Base-by-base conservation (phyloP, 192 early-diverging fungal genomes). In the Geranomyces variabilis region DNA sequence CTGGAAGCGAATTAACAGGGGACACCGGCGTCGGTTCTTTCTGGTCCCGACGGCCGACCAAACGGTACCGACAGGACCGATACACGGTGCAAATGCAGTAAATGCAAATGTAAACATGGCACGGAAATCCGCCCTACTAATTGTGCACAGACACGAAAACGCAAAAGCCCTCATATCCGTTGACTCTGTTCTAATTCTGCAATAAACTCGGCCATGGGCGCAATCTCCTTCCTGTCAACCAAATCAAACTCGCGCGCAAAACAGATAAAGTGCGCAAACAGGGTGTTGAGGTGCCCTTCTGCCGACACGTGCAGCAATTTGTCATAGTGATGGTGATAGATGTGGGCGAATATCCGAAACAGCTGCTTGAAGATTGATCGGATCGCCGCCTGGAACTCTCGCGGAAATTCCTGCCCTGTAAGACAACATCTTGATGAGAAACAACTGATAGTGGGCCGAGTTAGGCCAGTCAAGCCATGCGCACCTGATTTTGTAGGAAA, bases 161-260 rank as follows among this genome's bases (percentile, higher is more conserved):
- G 36, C 36, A 3, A 41, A 41, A 41, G 3, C 10, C 36, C 10
- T 41, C 36, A 75, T 43, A 75, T 66, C 57, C 72, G 26, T 36
- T 65, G 62, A 21, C 63, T 30, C 49, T 66, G 63, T 34, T 74
- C 72, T 60, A 81, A 51, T 36, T 73, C 73, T 49, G 49, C 81
- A 66, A 96, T 91, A 41, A 96, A 81, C 22, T 94, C 93, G 31
- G 80, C 76, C 82, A 98, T 80, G 17, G 94, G 92, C 30, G 84
- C 80, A 66, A 92, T 77, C 60, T 98, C 96, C 81, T 95, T 96
- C 74, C 91, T 91, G 58, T 97, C 95, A 44, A 98, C 65, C 36
- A 97, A 81, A 69, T 96, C 94, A 84, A 96, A 99, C 75, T 95
- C 95, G 67, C 87, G 87, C 26, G 88, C 88, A 81, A 99, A 99